Evolutionary conservation across 2,329 filamentous ascomycete genomes (phyloP), one percentile per base, ranked within the genome.

Genomic region (Aspergillus hiratsukae): DNA sequence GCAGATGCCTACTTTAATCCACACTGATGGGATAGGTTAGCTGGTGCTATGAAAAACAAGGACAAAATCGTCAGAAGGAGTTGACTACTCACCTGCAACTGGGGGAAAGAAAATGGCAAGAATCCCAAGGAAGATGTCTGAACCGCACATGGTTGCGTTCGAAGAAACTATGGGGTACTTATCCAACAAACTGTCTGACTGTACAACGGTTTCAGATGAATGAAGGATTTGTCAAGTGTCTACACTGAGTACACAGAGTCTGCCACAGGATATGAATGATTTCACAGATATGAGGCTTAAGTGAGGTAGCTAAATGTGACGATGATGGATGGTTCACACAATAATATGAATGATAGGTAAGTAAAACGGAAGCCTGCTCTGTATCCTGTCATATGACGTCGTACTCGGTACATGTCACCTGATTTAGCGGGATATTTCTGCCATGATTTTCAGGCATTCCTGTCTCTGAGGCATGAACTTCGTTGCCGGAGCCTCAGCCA

Each of bases 1-100:
- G 81, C 94, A 99, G 77, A 99, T 81, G 62, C 94, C 94, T 68
- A 88, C 81, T 79, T 97, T 99, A 59, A 99, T 90, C 94, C 94
- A 99, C 67, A 99, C 94, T 91, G 67, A 65, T 46, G 50, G 60
- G 21, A 21, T 40, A 50, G 25, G 29, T 41, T 46, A 55, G 72
- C 77, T 69, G 78, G 73, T 50, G 46, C 51, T 29, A 27, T 40
- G 45, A 51, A 48, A 48, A 53, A 50, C 31, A 51, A 48, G 35
- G 50, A 23, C 23, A 27, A 17, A 27, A 28, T 9, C 25, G 3
- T 41, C 7, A 43, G 3, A 14, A 53, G 37, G 48, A 51, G 50
- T 25, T 55, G 57, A 19, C 31, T 49, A 71, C 79, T 64, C 74
- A 83, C 81, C 81, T 70, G 80, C 76, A 54, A 83, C 76, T 49